Evolutionary conservation across 306 rosid genomes (phyloP), one percentile per base, ranked within the genome.

Genomic region (Abrus precatorius): DNA sequence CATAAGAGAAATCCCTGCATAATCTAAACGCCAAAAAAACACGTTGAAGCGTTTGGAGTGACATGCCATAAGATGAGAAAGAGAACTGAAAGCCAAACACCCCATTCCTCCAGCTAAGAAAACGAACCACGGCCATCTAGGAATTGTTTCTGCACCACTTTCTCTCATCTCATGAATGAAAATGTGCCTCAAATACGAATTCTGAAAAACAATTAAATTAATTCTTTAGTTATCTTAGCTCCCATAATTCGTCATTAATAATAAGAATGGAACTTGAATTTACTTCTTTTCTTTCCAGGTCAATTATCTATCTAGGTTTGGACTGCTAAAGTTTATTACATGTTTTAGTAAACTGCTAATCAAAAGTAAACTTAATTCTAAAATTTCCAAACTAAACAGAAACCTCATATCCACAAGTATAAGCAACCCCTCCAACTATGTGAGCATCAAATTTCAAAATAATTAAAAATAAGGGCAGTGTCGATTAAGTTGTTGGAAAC

Each of bases 1-100:
- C 99, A 95, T 93, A 2, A 90, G 79, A 55, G 96, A 90, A 57
- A 95, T 95, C 53, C 99, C 99, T 0, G 93, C 94, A n/a, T 95
- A 95, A 59, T 95, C 99, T 20, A 95, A 68, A 53, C 96, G 95
- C 99, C 99, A 95, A 62, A 95, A 95, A 77, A 91, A 90, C 28
- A 86, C 82, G 85, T 78, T 90, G 77, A 75, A 93, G 85, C 87
- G 86, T 83, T 85, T 86, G 56, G 99, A 95, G 86, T 95, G 99
- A 69, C 97, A 91, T 20, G 93, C 95, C 0, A 95, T 72, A 74
- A 95, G 97, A 80, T 93, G 99, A 79, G 99, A 95, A 43, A 93
- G 50, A 45, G 93, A 71, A 69, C 98, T 95, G 87, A 89, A 95
- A 27, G 88, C 80, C 83, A 95, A 91, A 82, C 98, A 95, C 4